Evolutionary conservation across 164 flowering plant species (phyloP).

Genomic region (Annona cherimola): DNA sequence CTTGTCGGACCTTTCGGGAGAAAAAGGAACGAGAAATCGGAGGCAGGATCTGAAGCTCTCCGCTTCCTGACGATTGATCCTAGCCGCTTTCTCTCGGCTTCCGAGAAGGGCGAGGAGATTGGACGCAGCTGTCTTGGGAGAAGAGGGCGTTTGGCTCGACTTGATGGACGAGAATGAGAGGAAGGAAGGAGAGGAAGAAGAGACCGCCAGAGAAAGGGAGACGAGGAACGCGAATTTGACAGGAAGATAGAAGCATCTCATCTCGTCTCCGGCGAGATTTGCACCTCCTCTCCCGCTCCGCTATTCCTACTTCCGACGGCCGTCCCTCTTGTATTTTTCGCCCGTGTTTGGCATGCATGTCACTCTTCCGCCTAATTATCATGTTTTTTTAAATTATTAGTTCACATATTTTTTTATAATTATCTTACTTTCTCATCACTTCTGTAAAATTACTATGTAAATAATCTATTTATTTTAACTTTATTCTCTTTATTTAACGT

Average conservation of each 20-base stretch:
- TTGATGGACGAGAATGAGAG: constrained; percentile 10
- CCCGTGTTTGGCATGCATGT: no score
- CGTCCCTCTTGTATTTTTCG: not conserved
- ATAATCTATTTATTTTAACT: no score
- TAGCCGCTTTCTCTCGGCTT: constrained; percentile 40
- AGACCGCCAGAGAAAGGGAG: constrained; percentile 42
- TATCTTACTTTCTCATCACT: no score
- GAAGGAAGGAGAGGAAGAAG: constrained; percentile 9
- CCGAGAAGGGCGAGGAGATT: constrained; percentile 73
- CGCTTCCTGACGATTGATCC: constrained; percentile 41
- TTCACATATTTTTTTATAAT: no score
- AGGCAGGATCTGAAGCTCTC: constrained; percentile 56
- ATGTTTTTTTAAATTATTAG: no score
- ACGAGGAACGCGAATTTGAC: constrained; percentile 37
- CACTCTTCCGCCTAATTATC: no score
- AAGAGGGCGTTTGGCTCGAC: constrained; percentile 11
- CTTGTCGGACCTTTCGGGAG: constrained; percentile 8
- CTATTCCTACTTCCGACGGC: not conserved
- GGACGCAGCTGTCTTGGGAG: constrained; percentile 38
- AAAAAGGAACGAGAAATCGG: constrained; percentile 63
- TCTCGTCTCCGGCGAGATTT: constrained; percentile 1
- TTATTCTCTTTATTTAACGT: no score
- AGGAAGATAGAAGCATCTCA: constrained; percentile 23
- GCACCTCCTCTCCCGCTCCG: not conserved
- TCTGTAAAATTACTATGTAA: no score